These are phyloP conservation scores for Aspergillus hortae DNA, from an alignment of 2,329 filamentous ascomycete genomes.

Conservation along the genomic window DNA sequence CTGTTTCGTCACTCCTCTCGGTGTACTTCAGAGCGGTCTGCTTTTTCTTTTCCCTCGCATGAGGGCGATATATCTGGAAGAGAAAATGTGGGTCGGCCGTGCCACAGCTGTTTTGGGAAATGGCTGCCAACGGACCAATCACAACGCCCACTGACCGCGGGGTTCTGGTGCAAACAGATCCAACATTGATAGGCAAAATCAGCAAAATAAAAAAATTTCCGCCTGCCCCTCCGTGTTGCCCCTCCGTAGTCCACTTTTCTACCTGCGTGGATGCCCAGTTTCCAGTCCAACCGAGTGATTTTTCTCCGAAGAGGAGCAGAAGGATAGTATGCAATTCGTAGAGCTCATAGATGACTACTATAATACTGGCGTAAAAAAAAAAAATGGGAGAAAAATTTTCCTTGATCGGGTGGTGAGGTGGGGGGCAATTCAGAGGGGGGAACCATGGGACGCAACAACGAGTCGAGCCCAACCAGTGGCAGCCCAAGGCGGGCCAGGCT, in stretches of 20 bases:
- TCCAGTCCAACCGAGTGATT: background rate
- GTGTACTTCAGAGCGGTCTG: no score
- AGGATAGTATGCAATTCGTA: background rate
- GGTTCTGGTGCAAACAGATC: slow-evolving; percentile 20
- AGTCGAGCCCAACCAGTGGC: background rate
- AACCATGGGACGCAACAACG: slow-evolving; percentile 25
- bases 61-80: slow-evolving; percentile 12
- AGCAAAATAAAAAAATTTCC: slow-evolving; percentile 8
- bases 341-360: background rate
- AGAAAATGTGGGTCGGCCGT: slow-evolving; percentile 14
- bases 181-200: slow-evolving; percentile 10
- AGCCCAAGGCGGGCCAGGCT: slow-evolving; percentile 6
- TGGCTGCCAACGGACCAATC: slow-evolving; percentile 12
- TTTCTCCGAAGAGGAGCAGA: no score
- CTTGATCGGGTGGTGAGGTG: slow-evolving; percentile 8
- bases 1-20: no score
- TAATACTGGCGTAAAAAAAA: slow-evolving; percentile 15
- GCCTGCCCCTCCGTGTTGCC: slow-evolving; percentile 11
- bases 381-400: slow-evolving; percentile 23
- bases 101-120: slow-evolving; percentile 11
- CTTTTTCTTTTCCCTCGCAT: slow-evolving; percentile 2
- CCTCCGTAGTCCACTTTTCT: background rate
- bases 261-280: slow-evolving; percentile 40
- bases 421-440: slow-evolving; percentile 18
- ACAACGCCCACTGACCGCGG: slow-evolving; percentile 17